Percentiles rank a stretch among this genome's conserved stretches.
phyloP scores from a whole-genome alignment of 805 yeast species.

The Hanseniaspora nectarophila region DNA sequence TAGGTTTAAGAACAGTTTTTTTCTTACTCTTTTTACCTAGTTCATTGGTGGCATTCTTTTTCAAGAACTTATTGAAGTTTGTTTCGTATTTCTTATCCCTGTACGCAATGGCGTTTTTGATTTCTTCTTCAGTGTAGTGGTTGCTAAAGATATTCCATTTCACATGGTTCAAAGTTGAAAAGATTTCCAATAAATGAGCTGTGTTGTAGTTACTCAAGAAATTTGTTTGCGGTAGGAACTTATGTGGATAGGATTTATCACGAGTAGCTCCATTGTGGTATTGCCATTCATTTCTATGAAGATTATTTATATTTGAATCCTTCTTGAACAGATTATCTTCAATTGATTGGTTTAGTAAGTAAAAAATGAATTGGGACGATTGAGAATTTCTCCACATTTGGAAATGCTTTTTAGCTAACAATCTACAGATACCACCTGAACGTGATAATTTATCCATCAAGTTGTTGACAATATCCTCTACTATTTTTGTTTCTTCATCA shows the following conservation, averaged over 20 bases:
- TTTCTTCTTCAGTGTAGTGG: constrained; percentile 11
- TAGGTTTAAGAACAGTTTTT: background rate
- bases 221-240: constrained; percentile 22
- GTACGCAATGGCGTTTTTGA: constrained; percentile 12
- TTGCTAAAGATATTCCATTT: constrained; percentile 17
- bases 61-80: constrained; percentile 2
- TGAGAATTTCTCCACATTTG: constrained; percentile 55
- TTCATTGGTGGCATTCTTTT: constrained; percentile 3
- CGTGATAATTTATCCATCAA: constrained; percentile 25
- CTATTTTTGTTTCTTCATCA: background rate
- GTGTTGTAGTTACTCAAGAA: constrained; percentile 18
- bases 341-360: constrained; percentile 26
- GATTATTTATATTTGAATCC: constrained; percentile 19
- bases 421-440: constrained; percentile 29
- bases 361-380: constrained; percentile 35
- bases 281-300: constrained; percentile 16
- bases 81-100: constrained; percentile 13
- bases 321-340: constrained; percentile 25
- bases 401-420: constrained; percentile 43
- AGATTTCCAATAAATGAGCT: constrained; percentile 21
- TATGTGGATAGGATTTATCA: constrained; percentile 18
- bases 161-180: constrained; percentile 16
- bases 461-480: constrained; percentile 20
- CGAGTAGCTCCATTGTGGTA: background rate
- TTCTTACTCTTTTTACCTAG: background rate